phyloP scores from a whole-genome alignment of 352 stramenopile genomes.

The Globisporangium okanoganense region DNA sequence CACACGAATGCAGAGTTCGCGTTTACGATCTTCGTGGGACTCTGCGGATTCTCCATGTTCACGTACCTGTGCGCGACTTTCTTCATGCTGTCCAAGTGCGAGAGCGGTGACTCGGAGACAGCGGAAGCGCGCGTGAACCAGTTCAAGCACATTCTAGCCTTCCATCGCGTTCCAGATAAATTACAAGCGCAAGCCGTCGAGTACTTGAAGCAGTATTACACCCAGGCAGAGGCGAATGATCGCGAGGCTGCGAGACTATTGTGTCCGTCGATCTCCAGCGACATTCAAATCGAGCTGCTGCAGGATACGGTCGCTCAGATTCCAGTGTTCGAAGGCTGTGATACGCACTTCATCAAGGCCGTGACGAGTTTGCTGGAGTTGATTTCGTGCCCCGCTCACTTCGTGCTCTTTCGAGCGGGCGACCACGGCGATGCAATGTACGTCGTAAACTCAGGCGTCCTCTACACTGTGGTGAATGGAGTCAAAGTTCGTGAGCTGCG shows the following conservation, averaged over 20 bases:
- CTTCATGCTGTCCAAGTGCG: conserved; percentile 72
- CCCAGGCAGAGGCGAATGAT: conserved; percentile 55
- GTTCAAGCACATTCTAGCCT: conserved; percentile 61
- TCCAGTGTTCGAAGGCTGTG: conserved; percentile 57
- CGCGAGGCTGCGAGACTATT: conserved; percentile 51
- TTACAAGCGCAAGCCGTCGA: conserved; percentile 53
- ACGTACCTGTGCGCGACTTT: conserved; percentile 71
- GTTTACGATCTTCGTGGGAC: conserved; percentile 55
- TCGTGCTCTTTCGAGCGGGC: conserved; percentile 48
- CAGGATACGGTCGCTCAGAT: conserved; percentile 45
- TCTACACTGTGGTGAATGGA: conserved; percentile 54
- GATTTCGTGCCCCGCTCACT: conserved; percentile 46
- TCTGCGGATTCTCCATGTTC: conserved; percentile 65
- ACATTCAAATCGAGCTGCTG: conserved; percentile 68
- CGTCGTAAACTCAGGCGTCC: conserved; percentile 56
- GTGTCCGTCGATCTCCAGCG: conserved; percentile 63
- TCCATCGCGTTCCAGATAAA: conserved; percentile 50
- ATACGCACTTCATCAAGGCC: conserved; percentile 53
- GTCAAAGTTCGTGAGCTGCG: conserved; percentile 66
- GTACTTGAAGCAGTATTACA: conserved; percentile 68
- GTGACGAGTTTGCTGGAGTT: conserved; percentile 54
- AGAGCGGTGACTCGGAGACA: conserved; percentile 45
- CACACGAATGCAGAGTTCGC: conserved; percentile 42
- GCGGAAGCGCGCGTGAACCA: conserved; percentile 62
- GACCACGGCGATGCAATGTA: conserved; percentile 75